Evolutionary conservation across 129 eudicot genomes (phyloP).

Genomic region (Chrysanthemum makinoi): DNA sequence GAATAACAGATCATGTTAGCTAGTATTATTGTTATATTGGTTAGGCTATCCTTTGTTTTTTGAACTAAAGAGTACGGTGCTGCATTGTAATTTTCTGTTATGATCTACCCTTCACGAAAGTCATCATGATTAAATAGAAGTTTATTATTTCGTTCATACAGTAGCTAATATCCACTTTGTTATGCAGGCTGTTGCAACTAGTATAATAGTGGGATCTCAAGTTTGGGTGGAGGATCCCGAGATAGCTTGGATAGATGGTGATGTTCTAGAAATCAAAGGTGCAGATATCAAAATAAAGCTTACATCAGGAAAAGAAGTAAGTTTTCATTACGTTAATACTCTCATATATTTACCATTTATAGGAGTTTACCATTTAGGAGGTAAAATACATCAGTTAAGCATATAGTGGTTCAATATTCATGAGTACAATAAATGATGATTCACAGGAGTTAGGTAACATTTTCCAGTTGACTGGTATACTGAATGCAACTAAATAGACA

Average conservation of each 20-base stretch:
- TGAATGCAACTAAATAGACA: background rate
- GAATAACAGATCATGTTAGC: background rate
- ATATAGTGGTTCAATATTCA: background rate
- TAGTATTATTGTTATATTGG: background rate
- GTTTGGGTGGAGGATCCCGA: constrained; percentile 98
- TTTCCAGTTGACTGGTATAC: background rate
- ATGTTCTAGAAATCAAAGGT: constrained; percentile 70
- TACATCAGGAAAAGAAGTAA: constrained; percentile 65
- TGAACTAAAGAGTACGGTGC: background rate
- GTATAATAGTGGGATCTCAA: constrained; percentile 70
- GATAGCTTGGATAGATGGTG: constrained; percentile 95
- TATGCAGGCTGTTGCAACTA: constrained; percentile 45
- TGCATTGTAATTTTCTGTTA: background rate
- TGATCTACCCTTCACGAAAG: background rate
- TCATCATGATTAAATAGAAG: background rate
- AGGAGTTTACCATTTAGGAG: constrained; percentile 10
- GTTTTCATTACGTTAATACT: constrained; percentile 22
- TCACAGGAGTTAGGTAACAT: no score
- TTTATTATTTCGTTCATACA: background rate
- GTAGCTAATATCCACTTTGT: background rate
- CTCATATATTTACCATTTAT: background rate
- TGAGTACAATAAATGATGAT: constrained; percentile 6
- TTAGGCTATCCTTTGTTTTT: background rate
- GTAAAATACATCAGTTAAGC: background rate
- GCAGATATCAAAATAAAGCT: constrained; percentile 56